These are phyloP conservation scores for Aspergillus affinis DNA, from an alignment of 495 filamentous ascomycete genomes.

Conservation along the genomic window DNA sequence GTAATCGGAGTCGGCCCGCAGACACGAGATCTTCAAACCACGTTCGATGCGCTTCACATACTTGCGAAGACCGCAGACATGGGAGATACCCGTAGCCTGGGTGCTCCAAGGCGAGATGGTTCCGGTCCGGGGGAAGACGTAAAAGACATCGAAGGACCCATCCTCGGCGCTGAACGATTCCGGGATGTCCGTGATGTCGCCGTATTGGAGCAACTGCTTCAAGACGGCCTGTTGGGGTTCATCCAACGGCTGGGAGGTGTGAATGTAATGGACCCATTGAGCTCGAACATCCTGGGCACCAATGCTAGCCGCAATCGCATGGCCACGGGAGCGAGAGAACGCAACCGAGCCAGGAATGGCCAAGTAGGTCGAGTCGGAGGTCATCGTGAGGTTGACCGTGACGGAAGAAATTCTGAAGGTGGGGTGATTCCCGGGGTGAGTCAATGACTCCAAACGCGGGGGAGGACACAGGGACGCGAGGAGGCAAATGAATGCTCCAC, in stretches of 20 bases:
- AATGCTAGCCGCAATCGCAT: constrained; percentile 49
- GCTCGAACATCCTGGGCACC: constrained; percentile 58
- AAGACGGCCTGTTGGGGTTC: constrained; percentile 48
- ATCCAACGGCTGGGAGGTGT: constrained; percentile 39
- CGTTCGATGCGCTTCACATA: constrained; percentile 83
- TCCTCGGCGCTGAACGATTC: constrained; percentile 43
- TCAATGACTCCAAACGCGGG: constrained; percentile 12
- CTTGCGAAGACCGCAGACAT: constrained; percentile 80
- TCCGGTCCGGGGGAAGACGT: constrained; percentile 72
- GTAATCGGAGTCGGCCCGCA: constrained; percentile 35
- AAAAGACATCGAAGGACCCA: constrained; percentile 54
- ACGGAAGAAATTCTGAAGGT: constrained; percentile 6
- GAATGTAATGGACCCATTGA: constrained; percentile 67
- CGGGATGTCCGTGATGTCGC: constrained; percentile 51
- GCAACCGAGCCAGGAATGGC: constrained; percentile 54
- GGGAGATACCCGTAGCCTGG: constrained; percentile 88
- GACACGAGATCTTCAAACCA: constrained; percentile 68
- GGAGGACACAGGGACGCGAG: constrained; percentile 2
- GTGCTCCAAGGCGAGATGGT: constrained; percentile 98
- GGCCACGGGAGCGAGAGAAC: constrained; percentile 53
- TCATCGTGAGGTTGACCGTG: constrained; percentile 31
- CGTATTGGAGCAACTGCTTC: constrained; percentile 63
- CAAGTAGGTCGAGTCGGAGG: constrained; percentile 40
- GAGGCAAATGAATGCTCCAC: constrained; percentile 1
- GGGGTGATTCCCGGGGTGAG: constrained; percentile 5